A percentile compares a stretch with the other conserved stretches of the same genome.
These are phyloP conservation scores for Persicaria tinctoria DNA, from an alignment of 148 eudicot species.

Conservation along the genomic window DNA sequence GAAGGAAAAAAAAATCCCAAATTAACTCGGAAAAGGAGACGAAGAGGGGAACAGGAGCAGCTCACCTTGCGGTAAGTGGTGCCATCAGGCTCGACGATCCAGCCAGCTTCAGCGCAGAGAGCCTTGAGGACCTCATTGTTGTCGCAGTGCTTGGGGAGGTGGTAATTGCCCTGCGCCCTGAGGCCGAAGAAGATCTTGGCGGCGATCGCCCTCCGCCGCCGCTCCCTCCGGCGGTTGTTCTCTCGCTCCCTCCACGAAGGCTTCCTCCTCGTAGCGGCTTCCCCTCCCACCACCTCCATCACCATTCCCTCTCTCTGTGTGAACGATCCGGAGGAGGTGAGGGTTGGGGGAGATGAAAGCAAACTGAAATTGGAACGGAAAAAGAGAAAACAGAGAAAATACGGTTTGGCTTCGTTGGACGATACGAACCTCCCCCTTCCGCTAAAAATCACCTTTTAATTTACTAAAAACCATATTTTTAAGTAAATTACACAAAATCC, in stretches of 20 bases:
- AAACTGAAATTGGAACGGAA: background rate
- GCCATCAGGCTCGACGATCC: conserved; percentile 90
- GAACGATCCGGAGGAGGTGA: background rate
- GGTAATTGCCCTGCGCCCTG: conserved; percentile 74
- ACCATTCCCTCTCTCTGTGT: conserved; percentile 17
- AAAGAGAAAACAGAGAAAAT: background rate
- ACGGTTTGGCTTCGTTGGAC: background rate
- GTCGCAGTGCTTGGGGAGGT: conserved; percentile 87
- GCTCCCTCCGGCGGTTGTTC: conserved; percentile 84
- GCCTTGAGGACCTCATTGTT: conserved; percentile 91
- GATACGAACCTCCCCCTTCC: background rate
- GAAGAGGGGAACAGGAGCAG: background rate
- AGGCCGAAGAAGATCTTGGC: conserved; percentile 77
- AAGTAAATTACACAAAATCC: no score
- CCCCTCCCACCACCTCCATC: conserved; percentile 21
- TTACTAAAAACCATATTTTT: background rate
- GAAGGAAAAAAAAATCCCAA: background rate
- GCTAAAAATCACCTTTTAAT: background rate
- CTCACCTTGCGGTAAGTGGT: conserved; percentile 89
- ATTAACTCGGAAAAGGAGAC: background rate
- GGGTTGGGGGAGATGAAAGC: background rate
- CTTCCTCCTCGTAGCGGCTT: conserved; percentile 47
- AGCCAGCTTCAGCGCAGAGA: conserved; percentile 85
- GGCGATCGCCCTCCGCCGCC: conserved; percentile 77
- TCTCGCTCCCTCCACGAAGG: conserved; percentile 97